phyloP scores from a whole-genome alignment of 1,139 yeast genomes.

The Candida sanyaensis region DNA sequence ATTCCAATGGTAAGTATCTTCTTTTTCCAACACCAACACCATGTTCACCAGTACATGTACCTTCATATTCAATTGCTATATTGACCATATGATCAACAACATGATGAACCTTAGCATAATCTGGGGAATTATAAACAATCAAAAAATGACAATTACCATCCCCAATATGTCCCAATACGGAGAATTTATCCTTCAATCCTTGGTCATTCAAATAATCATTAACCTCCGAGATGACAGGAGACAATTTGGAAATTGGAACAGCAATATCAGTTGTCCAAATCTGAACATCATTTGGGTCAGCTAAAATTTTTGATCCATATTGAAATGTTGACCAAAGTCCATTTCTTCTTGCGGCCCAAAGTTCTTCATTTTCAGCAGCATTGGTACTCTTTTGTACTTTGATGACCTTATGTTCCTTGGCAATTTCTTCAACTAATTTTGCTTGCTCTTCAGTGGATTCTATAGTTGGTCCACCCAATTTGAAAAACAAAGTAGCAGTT shows the following conservation, averaged over 20 bases:
- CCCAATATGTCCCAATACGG: slow-evolving; percentile 63
- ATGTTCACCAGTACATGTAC: slow-evolving; percentile 52
- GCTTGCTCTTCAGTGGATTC: slow-evolving; percentile 58
- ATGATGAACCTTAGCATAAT: slow-evolving; percentile 34
- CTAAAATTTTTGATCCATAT: slow-evolving; percentile 49
- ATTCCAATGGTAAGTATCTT: slow-evolving; percentile 35
- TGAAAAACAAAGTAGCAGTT: slow-evolving; percentile 71
- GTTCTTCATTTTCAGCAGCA: slow-evolving; percentile 65
- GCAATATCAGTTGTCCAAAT: slow-evolving; percentile 85
- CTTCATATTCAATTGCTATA: slow-evolving; percentile 46
- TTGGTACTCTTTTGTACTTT: slow-evolving; percentile 61
- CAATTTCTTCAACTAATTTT: slow-evolving; percentile 52
- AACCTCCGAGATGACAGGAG: slow-evolving; percentile 50
- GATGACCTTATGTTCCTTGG: slow-evolving; percentile 49
- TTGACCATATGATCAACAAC: slow-evolving; percentile 52
- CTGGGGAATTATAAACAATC: slow-evolving; percentile 48
- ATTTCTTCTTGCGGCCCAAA: slow-evolving; percentile 88
- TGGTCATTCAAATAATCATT: slow-evolving; percentile 44
- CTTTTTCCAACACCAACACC: slow-evolving; percentile 52
- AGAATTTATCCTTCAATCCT: slow-evolving; percentile 42
- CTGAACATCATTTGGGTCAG: slow-evolving; percentile 57
- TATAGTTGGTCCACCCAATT: slow-evolving; percentile 66
- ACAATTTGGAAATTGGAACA: slow-evolving; percentile 55
- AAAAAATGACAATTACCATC: slow-evolving; percentile 65
- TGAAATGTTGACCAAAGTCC: slow-evolving; percentile 88